These are phyloP conservation scores for Termitomyces sp. DNA, from an alignment of 768 basidiomycete genomes.

Conservation along the genomic window DNA sequence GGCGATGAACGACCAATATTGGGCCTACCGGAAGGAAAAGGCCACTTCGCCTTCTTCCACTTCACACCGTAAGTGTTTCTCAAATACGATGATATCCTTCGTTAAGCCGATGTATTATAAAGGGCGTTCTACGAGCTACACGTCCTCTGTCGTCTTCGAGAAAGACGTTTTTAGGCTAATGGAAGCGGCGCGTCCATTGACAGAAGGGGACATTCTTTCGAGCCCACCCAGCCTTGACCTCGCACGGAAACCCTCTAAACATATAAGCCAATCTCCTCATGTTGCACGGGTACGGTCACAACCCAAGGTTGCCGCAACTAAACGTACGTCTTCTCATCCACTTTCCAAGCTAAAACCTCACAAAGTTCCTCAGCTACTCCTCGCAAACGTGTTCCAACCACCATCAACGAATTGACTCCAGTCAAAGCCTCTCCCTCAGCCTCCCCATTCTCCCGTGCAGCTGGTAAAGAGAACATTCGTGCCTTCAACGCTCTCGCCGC, in stretches of 20 bases:
- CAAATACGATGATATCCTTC: neutral
- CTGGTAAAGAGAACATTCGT: slow-evolving; percentile 35
- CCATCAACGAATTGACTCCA: slow-evolving; percentile 37
- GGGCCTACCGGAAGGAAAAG: slow-evolving; percentile 32
- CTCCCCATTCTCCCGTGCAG: slow-evolving; percentile 27
- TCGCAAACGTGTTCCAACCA: slow-evolving; percentile 30
- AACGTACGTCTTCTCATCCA: slow-evolving; percentile 24
- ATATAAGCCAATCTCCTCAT: slow-evolving; percentile 5
- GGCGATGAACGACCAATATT: slow-evolving; percentile 63
- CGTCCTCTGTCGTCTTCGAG: slow-evolving; percentile 43
- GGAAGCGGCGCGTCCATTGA: slow-evolving; percentile 26
- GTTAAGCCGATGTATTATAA: slow-evolving; percentile 1
- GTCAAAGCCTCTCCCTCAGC: slow-evolving; percentile 48
- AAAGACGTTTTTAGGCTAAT: slow-evolving; percentile 39
- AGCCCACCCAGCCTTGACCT: slow-evolving; percentile 27
- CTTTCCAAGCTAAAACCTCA: neutral
- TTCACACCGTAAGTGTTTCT: slow-evolving; percentile 35
- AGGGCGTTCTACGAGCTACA: slow-evolving; percentile 46
- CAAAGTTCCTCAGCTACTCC: slow-evolving; percentile 19
- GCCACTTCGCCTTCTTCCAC: slow-evolving; percentile 9
- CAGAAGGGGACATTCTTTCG: slow-evolving; percentile 18
- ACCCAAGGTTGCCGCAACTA: slow-evolving; percentile 31
- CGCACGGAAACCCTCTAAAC: slow-evolving; percentile 7
- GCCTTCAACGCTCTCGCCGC: slow-evolving; percentile 21
- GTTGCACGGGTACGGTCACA: slow-evolving; percentile 36